Base-by-base conservation (phyloP, 2,329 filamentous ascomycete genomes). In the Fusarium acutatum region DNA sequence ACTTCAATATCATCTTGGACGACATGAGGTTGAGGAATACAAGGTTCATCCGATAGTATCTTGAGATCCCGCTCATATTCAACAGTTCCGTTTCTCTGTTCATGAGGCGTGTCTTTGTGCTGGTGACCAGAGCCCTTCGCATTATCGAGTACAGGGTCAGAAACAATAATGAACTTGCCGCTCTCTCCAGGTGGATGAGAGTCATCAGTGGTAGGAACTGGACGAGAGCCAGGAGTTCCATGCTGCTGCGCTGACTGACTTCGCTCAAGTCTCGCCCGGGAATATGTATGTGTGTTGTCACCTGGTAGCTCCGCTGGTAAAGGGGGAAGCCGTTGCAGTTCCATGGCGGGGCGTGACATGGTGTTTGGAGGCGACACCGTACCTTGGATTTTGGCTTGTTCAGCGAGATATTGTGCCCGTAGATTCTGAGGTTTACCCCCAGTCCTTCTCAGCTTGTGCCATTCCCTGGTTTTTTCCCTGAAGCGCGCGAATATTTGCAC, bases 161-260 rank as follows among this genome's bases (percentile, higher is more conserved):
- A 26, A 26, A 28, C 14, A 44, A 38, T 20, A n/a, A 14, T 24
- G 35, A 28, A 35, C 30, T 35, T 26, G 14, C 7, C 41, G 17
- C 13, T 56, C 22, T 44, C 22, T 26, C 18, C 34, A 26, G 18
- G 26, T 17, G 28, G 24, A 28, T 22, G 32, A n/a, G 30, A 14
- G 13, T 26, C 18, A 14, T 10, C 5, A 30, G 15, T 5, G 43
- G 11, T 22, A 18, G 22, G 52, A 26, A 44, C 26, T 11, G 57
- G 65, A 34, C 69, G 56, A 54, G 64, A 72, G 24, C 46, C 24
- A 6, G 69, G 41, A 10, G 47, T 28, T 28, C 62, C 70, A 30
- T 46, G 34, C 26, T 13, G 52, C 17, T 34, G 30, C 13, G 26
- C 41, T 38, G 56, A 47, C 30, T 18, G 57, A 24, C 43, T 40